phyloP scores from a whole-genome alignment of 345 rosid species.

The Brassica incana region DNA sequence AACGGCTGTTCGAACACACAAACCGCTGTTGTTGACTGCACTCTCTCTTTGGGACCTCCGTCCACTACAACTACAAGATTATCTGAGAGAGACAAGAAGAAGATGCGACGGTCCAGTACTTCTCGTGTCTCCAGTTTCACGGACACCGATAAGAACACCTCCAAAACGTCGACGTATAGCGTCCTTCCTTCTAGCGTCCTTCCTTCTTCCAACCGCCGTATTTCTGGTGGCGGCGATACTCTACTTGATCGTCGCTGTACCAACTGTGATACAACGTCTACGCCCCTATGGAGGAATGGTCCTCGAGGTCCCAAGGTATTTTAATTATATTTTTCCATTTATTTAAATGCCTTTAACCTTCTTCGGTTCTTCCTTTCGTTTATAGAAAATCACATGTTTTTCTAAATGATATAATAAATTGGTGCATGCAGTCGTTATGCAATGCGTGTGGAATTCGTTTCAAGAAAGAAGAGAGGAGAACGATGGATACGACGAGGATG shows the following conservation, averaged over 20 bases:
- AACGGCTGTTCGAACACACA: slow-evolving; percentile 1
- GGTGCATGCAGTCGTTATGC: slow-evolving; percentile 6
- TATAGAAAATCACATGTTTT: neutral
- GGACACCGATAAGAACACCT: neutral
- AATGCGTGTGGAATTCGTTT: neutral
- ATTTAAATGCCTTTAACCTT: neutral
- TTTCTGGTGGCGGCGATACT: neutral
- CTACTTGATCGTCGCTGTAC: neutral
- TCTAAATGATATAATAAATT: neutral
- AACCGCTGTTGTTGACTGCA: neutral
- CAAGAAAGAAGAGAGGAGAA: slow-evolving; percentile 4
- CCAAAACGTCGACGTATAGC: neutral
- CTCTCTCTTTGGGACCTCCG: slow-evolving; percentile 4
- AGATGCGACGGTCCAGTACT: neutral
- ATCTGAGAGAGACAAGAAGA: neutral
- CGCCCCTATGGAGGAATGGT: slow-evolving; percentile 9
- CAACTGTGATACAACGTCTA: slow-evolving; percentile 3
- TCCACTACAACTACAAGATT: neutral
- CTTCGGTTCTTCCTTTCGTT: neutral
- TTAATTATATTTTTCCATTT: neutral
- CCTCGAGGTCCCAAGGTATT: slow-evolving; percentile 15
- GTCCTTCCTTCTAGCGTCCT: neutral
- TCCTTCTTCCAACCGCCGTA: neutral
- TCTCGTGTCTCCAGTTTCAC: neutral
- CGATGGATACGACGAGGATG: neutral